Conservation (phyloP, 2,329 filamentous ascomycete genomes). For the Periconia sp. region DNA sequence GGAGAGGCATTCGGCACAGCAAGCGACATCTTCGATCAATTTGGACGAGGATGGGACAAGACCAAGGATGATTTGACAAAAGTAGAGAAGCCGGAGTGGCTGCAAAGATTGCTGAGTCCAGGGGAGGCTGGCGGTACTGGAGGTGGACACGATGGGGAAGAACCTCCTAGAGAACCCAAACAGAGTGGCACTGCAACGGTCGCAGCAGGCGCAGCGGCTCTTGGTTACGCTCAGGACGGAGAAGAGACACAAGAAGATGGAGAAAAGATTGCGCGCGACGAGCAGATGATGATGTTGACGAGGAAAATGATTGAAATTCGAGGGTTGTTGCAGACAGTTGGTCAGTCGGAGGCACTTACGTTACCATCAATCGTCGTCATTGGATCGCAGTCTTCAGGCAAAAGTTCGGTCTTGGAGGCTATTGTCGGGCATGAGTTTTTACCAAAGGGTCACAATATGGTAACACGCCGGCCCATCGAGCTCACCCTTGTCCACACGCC, state of each 20-base stretch:
- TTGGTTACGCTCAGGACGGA: conserved; percentile 73
- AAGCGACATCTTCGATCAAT: conserved; percentile 75
- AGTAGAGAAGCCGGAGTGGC: conserved; percentile 71
- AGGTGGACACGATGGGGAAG: conserved; percentile 40
- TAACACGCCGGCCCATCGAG: conserved; percentile 92
- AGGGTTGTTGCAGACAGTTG: conserved; percentile 85
- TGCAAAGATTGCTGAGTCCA: conserved; percentile 67
- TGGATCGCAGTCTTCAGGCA: conserved; percentile 95
- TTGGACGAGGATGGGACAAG: conserved; percentile 76
- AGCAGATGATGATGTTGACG: conserved; percentile 99
- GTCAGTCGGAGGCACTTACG: conserved; percentile 84
- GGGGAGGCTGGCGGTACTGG: conserved; percentile 43
- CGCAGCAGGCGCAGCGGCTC: conserved; percentile 71
- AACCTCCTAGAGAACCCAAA: conserved; percentile 53
- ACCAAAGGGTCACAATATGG: conserved; percentile 98
- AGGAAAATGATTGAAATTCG: conserved; percentile 99
- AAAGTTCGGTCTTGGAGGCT: conserved; percentile 94
- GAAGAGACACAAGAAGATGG: conserved; percentile 65
- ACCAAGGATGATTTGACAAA: conserved; percentile 79
- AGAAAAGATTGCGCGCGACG: conserved; percentile 75
- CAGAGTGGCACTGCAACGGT: conserved; percentile 66
- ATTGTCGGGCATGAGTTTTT: conserved; percentile 98
- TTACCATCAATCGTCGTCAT: conserved; percentile 99
- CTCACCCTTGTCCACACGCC: conserved; percentile 95
- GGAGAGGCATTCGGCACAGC: conserved; percentile 70